Conservation (phyloP, 768 basidiomycete genomes). For the Tulasnella sp. region DNA sequence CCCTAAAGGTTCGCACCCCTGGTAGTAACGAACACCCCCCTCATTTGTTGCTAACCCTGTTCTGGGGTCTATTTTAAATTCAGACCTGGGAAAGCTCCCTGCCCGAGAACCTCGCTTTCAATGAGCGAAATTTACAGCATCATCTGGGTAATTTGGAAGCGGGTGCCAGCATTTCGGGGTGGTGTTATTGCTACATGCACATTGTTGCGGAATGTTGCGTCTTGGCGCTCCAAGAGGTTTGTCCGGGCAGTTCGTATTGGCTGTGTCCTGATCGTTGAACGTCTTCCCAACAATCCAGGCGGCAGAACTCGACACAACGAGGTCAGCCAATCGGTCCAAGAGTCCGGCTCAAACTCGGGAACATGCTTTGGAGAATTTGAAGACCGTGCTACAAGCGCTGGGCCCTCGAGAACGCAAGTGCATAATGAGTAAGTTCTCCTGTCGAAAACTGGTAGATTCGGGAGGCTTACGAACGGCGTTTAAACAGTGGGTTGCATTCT, state of each 20-base stretch:
- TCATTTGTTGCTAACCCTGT: background rate
- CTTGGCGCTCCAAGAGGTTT: constrained; percentile 50
- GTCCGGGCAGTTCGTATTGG: background rate
- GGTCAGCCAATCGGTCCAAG: background rate
- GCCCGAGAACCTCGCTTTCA: constrained; percentile 64
- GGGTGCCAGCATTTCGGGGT: constrained; percentile 58
- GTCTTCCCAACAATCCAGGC: background rate
- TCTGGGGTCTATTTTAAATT: background rate
- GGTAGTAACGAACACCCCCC: background rate
- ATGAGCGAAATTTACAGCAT: constrained; percentile 56
- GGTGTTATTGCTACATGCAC: constrained; percentile 75
- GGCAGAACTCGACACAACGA: constrained; percentile 5
- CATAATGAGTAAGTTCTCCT: constrained; percentile 33
- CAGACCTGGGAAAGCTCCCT: constrained; percentile 61
- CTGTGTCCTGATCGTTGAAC: too few species aligned
- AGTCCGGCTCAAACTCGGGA: constrained; percentile 24
- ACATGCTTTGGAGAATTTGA: constrained; percentile 37
- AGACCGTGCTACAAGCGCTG: constrained; percentile 36
- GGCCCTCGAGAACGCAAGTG: constrained; percentile 39
- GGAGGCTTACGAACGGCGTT: background rate
- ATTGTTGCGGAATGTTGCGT: constrained; percentile 59
- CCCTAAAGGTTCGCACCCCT: constrained; percentile 12
- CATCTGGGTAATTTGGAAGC: constrained; percentile 76
- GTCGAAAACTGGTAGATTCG: constrained; percentile 25
- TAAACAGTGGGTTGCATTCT: constrained; percentile 4